Base-by-base conservation (phyloP, 495 filamentous ascomycete species). In the Lasiosphaeris hirsuta region DNA sequence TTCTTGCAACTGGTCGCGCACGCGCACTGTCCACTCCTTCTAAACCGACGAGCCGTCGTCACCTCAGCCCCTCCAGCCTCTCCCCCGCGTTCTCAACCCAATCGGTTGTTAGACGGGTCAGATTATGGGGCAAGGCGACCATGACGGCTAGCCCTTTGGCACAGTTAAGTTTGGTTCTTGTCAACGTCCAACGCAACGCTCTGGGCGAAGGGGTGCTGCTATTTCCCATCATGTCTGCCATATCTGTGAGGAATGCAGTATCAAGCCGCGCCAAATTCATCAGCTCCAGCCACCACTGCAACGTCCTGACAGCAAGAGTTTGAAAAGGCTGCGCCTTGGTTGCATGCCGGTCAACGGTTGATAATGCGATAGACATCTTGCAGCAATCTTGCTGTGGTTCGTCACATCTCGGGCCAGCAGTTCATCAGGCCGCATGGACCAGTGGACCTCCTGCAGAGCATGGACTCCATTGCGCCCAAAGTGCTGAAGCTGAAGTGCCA, bases 111-210 rank as follows among this genome's bases (percentile, higher is more conserved):
- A 42, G 15, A 45, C 34, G 15, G 48, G 19, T 49, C 54, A 44
- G 11, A 44, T 30, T 47, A 10, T 15, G 15, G 42, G 44, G 30
- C 44, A 43, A 11, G 18, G 39, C 17, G 52, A n/a, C n/a, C n/a
- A n/a, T n/a, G n/a, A 38, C 54, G 54, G 53, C 33, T 57, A 60
- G 47, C 62, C 62, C 17, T 47, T 35, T 30, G 11, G 14, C n/a
- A n/a, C n/a, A 6, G 3, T 7, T 37, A 42, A 60, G 62, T 64
- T 63, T 63, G 60, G 62, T 64, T 56, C 58, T 61, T 37, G 41
- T 52, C 55, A 61, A 61, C 61, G 42, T 48, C 51, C 42, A 42
- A 60, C 52, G 53, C 61, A 50, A 63, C 62, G 37, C 56, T 61
- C 23, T 30, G 23, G 23, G 23, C 23, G 23, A 30, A 30, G 23